Percentiles rank a stretch among this genome's conserved stretches.
phyloP scores from a whole-genome alignment of 208 protist species.

The Trypanosoma brucei region DNA sequence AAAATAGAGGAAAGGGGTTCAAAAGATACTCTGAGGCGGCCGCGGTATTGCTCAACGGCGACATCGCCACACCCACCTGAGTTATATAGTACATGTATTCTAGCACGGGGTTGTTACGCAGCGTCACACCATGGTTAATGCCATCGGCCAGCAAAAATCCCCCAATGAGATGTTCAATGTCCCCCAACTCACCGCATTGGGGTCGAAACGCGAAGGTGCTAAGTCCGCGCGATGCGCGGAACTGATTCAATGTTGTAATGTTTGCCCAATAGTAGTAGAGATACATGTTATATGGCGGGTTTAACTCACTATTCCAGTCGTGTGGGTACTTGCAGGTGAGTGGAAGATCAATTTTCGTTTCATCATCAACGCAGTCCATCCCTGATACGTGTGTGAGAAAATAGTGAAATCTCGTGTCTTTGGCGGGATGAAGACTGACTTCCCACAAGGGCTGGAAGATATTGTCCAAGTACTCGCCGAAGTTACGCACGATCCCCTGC shows the following conservation, averaged over 20 bases:
- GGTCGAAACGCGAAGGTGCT: constrained; percentile 93
- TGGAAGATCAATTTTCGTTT: constrained; percentile 92
- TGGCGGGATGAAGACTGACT: constrained; percentile 92
- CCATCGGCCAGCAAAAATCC: constrained; percentile 92
- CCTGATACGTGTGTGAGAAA: constrained; percentile 95
- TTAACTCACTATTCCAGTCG: constrained; percentile 89
- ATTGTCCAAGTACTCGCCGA: constrained; percentile 94
- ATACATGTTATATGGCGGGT: constrained; percentile 98
- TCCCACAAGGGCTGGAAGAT: constrained; percentile 98
- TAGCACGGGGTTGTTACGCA: constrained; percentile 91
- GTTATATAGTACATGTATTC: constrained; percentile 98
- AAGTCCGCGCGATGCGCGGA: constrained; percentile 80
- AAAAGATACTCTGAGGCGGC: constrained; percentile 94
- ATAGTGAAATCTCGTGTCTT: constrained; percentile 94
- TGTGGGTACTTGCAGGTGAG: constrained; percentile 76
- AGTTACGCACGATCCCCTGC: constrained; percentile 77
- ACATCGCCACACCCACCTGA: constrained; percentile 97
- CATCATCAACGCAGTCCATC: constrained; percentile 96
- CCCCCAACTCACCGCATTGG: constrained; percentile 94
- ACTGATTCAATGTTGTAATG: constrained; percentile 94
- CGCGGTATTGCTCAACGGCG: constrained; percentile 98
- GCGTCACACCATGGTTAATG: constrained; percentile 97
- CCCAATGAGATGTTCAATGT: constrained; percentile 90
- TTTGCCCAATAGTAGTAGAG: constrained; percentile 98
- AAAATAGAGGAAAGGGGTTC: constrained; percentile 96